Base-by-base conservation (phyloP, 805 yeast species). In the Tetrapisispora phaffii region DNA sequence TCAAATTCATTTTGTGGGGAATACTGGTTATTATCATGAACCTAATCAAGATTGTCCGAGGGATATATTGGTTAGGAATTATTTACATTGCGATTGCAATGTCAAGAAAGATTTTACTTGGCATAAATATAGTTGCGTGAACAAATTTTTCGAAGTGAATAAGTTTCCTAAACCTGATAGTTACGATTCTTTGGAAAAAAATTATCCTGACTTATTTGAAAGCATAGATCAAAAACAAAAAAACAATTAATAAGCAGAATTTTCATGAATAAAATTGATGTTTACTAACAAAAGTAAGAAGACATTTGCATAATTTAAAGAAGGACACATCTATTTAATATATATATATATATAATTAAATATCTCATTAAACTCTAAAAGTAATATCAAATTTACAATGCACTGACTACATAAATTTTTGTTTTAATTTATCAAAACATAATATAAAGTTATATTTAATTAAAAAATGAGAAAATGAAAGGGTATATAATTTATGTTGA, bases 31-130 rank as follows among this genome's bases (percentile, higher is more conserved):
- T 65, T 81, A 59, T 66, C 95, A 85, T 59, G 79, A 73, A 49
- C 93, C 93, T 13, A 83, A 79, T 74, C 66, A 74, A 57, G 79
- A 80, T 65, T 82, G 90, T 72, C 88, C 89, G 1, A 68, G 70
- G 20, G 40, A 42, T 29, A 12, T 20, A 4, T 22, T 28, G 23
- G 4, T 72, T n/a, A 72, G 85, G 68, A 45, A 59, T 35, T 68
- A 65, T 34, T 72, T 75, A 58, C 75, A 70, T 49, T 83, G 93
- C 69, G 70, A 73, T 49, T 82, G 85, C 63, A 60, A 71, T 53
- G 76, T 80, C 32, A 59, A 62, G 12, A 72, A 74, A 9, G 86
- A 80, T 63, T 76, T 80, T 62, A 76, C 84, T n/a, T 80, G 80
- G 77, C 76, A 68, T 55, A 74, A 71, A 23, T 79, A 77, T 64